Conservation (phyloP, 1,284 basidiomycete genomes). For the Ganoderma lucidum region DNA sequence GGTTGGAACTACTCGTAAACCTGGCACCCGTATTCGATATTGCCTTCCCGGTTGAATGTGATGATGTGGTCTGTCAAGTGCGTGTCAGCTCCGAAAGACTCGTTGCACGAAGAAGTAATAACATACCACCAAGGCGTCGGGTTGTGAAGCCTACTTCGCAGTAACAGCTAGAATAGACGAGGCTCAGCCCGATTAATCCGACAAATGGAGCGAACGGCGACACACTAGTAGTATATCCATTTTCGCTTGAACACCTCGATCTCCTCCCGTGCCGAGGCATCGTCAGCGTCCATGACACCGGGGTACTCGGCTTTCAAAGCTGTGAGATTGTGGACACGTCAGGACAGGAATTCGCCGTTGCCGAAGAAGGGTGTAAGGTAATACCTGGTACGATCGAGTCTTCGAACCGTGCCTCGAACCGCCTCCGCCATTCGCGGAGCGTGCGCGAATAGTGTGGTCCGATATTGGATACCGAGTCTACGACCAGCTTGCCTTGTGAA, state of each 20-base stretch:
- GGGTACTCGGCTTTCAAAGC: constrained; percentile 71
- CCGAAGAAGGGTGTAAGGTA: constrained; percentile 3
- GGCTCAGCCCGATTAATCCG: constrained; percentile 3
- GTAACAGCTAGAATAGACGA: constrained; percentile 61
- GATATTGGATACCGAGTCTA: constrained; percentile 82
- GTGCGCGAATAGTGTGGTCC: constrained; percentile 86
- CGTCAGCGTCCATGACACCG: constrained; percentile 51
- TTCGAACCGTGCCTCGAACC: constrained; percentile 75
- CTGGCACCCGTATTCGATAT: constrained; percentile 57
- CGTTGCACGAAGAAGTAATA: not conserved
- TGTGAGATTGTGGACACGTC: not conserved
- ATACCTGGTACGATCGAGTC: constrained; percentile 61
- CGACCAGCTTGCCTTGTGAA: constrained; percentile 64
- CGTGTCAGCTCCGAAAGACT: not conserved
- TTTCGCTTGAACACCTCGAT: constrained; percentile 82
- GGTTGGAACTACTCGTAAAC: constrained; percentile 34
- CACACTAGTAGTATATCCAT: constrained; percentile 73
- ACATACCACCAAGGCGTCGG: constrained; percentile 69
- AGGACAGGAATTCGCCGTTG: not conserved
- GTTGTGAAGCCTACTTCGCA: constrained; percentile 81
- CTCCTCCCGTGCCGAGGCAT: constrained; percentile 55
- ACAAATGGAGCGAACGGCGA: not conserved
- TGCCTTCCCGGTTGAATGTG: constrained; percentile 67
- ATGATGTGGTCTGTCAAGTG: constrained; percentile 61
- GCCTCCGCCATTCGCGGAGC: constrained; percentile 80